phyloP scores from a whole-genome alignment of 306 rosid species.

The Amphicarpaea edgeworthii region DNA sequence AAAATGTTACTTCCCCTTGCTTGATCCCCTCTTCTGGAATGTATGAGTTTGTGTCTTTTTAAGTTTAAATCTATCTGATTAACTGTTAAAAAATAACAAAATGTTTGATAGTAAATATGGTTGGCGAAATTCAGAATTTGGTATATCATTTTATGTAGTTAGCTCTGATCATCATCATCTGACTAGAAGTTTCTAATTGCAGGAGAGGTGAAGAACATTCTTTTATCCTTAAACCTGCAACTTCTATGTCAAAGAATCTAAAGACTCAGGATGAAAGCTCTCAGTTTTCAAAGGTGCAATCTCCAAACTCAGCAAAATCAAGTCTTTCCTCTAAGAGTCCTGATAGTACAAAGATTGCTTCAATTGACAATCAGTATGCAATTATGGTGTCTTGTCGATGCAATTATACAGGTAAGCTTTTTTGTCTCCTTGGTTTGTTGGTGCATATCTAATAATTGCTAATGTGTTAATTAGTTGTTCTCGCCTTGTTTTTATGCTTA shows the following conservation, averaged over 20 bases:
- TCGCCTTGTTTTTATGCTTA: slow-evolving; percentile 37
- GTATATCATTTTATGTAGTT: slow-evolving; percentile 5
- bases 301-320: slow-evolving; percentile 60
- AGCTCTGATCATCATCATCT: slow-evolving; percentile 43
- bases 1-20: neutral
- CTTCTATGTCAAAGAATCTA: slow-evolving; percentile 72
- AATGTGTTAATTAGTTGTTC: slow-evolving; percentile 34
- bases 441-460: slow-evolving; percentile 36
- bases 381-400: slow-evolving; percentile 96
- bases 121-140: slow-evolving; percentile 20
- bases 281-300: slow-evolving; percentile 55
- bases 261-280: slow-evolving; percentile 70
- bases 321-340: slow-evolving; percentile 52
- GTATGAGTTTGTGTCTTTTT: neutral
- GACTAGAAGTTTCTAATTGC: slow-evolving; percentile 52
- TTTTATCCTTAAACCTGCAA: slow-evolving; percentile 90
- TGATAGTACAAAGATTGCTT: slow-evolving; percentile 58
- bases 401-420: slow-evolving; percentile 76
- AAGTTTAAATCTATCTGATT: slow-evolving; percentile 27
- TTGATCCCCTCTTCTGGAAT: neutral
- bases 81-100: slow-evolving; percentile 26
- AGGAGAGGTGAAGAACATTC: slow-evolving; percentile 99
- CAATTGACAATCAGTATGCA: slow-evolving; percentile 74
- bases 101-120: slow-evolving; percentile 5
- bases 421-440: slow-evolving; percentile 27